Evolutionary conservation across 192 early-diverging fungal genomes (phyloP).

Genomic region (Rhizophagus sp.): DNA sequence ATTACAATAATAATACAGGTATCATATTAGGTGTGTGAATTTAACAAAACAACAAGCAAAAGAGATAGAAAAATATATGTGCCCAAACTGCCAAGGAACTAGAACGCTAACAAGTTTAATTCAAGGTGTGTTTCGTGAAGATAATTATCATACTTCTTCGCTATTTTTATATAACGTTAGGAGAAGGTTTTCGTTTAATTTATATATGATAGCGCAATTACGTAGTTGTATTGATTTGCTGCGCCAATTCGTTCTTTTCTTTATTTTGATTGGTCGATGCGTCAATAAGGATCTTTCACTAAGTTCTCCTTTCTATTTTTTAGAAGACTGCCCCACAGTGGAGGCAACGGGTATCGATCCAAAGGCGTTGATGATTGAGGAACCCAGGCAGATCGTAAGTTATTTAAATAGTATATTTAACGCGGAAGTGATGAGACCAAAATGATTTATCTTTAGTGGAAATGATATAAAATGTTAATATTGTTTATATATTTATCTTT

Average conservation of each 20-base stretch:
- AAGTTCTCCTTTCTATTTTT: neutral
- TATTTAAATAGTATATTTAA: neutral
- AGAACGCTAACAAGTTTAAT: slow-evolving; percentile 8
- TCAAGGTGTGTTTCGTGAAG: slow-evolving; percentile 5
- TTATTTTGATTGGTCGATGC: neutral
- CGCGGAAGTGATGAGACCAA: neutral
- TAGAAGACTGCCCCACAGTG: slow-evolving; percentile 8
- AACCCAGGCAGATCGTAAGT: neutral
- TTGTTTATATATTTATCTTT: neutral
- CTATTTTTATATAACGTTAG: neutral
- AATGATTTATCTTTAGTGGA: neutral
- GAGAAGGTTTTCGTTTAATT: neutral
- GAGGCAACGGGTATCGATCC: slow-evolving; percentile 36
- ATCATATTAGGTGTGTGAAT: slow-evolving; percentile 8
- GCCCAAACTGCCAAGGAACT: slow-evolving; percentile 11
- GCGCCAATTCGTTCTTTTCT: neutral
- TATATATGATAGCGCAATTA: neutral
- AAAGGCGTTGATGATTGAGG: slow-evolving; percentile 24
- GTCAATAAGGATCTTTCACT: neutral
- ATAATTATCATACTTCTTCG: neutral
- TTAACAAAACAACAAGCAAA: neutral
- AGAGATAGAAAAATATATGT: slow-evolving; percentile 7
- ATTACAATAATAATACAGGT: slow-evolving; percentile 2
- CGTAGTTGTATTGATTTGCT: neutral
- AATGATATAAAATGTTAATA: neutral